These are phyloP conservation scores for Tricholoma hemisulphureum DNA, from an alignment of 768 basidiomycete species.

Conservation along the genomic window DNA sequence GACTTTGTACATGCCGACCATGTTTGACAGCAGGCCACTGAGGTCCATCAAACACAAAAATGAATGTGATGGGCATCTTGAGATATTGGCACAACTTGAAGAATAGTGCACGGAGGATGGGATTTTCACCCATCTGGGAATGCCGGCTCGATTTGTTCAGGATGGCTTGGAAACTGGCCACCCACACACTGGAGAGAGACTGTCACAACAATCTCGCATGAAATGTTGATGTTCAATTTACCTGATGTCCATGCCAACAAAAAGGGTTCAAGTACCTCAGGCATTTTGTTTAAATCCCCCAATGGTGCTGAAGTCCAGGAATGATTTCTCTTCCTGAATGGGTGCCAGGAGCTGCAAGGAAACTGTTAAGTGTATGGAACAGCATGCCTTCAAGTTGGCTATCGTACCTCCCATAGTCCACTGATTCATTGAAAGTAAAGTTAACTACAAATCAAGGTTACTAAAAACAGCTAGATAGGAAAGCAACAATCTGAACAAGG, in stretches of 20 bases:
- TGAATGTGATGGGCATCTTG: conserved; percentile 40
- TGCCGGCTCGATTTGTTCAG: conserved; percentile 1
- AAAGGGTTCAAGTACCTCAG: background rate
- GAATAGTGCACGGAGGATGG: conserved; percentile 42
- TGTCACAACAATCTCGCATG: background rate
- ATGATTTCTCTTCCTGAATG: background rate
- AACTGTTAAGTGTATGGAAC: too few species aligned
- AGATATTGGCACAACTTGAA: conserved; percentile 39
- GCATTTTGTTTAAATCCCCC: background rate
- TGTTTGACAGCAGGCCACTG: conserved; percentile 41
- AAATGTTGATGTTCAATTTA: background rate
- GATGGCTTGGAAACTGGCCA: conserved; percentile 6
- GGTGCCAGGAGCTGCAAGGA: background rate
- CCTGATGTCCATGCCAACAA: background rate
- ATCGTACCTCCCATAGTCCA: too few species aligned
- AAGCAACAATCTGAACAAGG: too few species aligned
- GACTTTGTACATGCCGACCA: conserved; percentile 26
- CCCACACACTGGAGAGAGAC: background rate
- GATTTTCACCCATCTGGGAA: conserved; percentile 31
- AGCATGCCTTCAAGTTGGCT: too few species aligned
- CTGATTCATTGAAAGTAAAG: too few species aligned
- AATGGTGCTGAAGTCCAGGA: background rate
- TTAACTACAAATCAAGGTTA: too few species aligned
- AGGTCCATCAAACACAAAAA: conserved; percentile 43
- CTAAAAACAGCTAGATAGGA: too few species aligned